Percentiles rank a stretch among this genome's conserved stretches.
Evolutionary conservation across 2,329 filamentous ascomycete species (phyloP).

Genomic region (Samsoniella hepiali): DNA sequence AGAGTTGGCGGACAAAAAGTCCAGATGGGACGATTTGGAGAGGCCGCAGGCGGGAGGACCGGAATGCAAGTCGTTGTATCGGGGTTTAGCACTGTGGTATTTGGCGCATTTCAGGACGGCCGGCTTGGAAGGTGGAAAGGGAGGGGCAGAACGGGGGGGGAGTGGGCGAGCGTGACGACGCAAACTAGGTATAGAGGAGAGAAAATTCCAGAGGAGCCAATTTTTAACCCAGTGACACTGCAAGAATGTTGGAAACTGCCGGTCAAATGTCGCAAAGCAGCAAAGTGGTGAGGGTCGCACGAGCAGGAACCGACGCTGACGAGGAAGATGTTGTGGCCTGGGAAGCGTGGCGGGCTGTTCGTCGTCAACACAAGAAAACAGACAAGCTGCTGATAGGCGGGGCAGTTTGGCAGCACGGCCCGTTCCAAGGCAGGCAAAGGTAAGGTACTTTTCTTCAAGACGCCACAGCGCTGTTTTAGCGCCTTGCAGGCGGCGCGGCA

Average conservation of each 20-base stretch:
- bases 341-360: conserved; percentile 5
- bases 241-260: background rate
- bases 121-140: background rate
- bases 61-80: conserved; percentile 20
- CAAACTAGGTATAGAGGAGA: background rate
- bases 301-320: background rate
- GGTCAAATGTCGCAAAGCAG: background rate
- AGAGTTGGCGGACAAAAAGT: background rate
- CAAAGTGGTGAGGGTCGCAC: conserved; percentile 1
- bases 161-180: background rate
- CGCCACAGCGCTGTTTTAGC: background rate
- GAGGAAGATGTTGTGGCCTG: background rate
- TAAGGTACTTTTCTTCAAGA: background rate
- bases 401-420: background rate
- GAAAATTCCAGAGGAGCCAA: background rate
- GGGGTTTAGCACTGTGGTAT: conserved; percentile 20
- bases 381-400: background rate
- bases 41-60: conserved; percentile 3
- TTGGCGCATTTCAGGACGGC: conserved; percentile 19
- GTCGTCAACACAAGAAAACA: conserved; percentile 14
- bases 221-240: background rate
- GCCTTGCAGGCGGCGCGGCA: background rate
- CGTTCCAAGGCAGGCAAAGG: background rate
- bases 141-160: conserved; percentile 11
- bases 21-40: background rate